Percentiles rank a stretch among this genome's conserved stretches.
phyloP scores from a whole-genome alignment of 495 filamentous ascomycete genomes.

The Opeltia flavorubescens region DNA sequence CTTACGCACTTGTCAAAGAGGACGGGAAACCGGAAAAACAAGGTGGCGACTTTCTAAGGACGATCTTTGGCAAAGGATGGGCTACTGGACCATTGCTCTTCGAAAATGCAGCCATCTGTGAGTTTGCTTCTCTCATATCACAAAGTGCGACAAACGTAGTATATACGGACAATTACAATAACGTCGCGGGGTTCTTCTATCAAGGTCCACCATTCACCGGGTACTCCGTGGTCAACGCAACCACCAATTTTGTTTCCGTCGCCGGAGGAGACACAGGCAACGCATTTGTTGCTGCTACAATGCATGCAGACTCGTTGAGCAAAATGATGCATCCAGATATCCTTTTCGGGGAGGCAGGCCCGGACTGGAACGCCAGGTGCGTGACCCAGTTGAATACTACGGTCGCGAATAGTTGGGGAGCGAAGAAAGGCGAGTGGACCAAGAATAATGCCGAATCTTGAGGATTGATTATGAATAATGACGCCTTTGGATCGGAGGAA shows the following conservation, averaged over 20 bases:
- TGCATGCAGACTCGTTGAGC: neutral
- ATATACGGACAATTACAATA: neutral
- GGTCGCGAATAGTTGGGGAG: constrained; percentile 4
- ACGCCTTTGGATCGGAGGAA: no score
- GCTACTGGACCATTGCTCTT: constrained; percentile 1
- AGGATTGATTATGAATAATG: no score
- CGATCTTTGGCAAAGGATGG: constrained; percentile 1
- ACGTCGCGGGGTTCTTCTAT: neutral
- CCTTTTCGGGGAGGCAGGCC: neutral
- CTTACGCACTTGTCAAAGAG: constrained; percentile 1
- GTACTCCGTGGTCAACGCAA: neutral
- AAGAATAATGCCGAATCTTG: neutral
- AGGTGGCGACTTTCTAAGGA: neutral
- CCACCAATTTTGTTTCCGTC: neutral
- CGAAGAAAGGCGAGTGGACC: constrained; percentile 1
- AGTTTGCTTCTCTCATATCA: neutral
- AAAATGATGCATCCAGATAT: neutral
- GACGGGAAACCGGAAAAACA: neutral
- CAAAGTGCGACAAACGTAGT: neutral
- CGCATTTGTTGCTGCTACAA: neutral
- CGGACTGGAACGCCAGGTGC: neutral
- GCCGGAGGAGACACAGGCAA: neutral
- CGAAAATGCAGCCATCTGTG: constrained; percentile 5
- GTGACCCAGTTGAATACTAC: constrained; percentile 4
- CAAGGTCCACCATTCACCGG: neutral